Conservation (phyloP, 192 early-diverging fungal species). For the Podila minutissima region DNA sequence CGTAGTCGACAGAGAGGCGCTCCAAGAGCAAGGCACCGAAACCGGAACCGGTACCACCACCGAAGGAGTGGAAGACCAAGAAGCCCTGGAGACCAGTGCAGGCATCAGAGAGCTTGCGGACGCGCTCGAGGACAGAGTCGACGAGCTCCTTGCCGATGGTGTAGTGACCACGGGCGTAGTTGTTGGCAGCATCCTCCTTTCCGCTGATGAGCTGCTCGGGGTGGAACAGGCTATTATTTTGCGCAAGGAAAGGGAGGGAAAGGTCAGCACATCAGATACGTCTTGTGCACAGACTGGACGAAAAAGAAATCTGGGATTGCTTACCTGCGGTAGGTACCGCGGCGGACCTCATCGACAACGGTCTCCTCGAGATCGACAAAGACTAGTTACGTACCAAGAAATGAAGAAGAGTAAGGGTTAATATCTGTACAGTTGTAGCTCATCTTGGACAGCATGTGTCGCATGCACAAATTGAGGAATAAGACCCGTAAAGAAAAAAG, state of each 20-base stretch:
- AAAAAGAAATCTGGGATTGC: not conserved
- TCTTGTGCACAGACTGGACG: not conserved
- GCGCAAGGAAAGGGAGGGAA: not conserved
- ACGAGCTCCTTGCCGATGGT: constrained; percentile 99
- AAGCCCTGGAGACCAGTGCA: constrained; percentile 99
- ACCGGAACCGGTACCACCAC: constrained; percentile 99
- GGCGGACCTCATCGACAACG: constrained; percentile 99
- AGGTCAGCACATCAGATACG: not conserved
- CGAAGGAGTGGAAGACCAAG: constrained; percentile 99
- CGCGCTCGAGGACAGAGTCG: constrained; percentile 96
- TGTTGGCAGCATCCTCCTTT: constrained; percentile 99
- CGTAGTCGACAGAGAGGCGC: constrained; percentile 99
- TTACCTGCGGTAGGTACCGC: constrained; percentile 95
- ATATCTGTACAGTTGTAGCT: too few species aligned
- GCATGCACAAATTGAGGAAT: too few species aligned
- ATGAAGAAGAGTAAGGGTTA: too few species aligned
- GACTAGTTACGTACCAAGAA: constrained; percentile 53
- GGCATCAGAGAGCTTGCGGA: constrained; percentile 98
- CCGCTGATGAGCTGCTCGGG: constrained; percentile 99
- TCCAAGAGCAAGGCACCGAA: constrained; percentile 98
- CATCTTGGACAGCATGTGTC: too few species aligned
- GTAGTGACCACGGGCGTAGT: constrained; percentile 99
- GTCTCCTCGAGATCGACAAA: constrained; percentile 98
- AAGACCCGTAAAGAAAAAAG: not conserved
- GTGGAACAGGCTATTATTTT: constrained; percentile 56